Percentiles rank a stretch among this genome's conserved stretches.
These are phyloP conservation scores for Sanghuangporus sanghuang DNA, from an alignment of 1,284 basidiomycete genomes.

Conservation along the genomic window DNA sequence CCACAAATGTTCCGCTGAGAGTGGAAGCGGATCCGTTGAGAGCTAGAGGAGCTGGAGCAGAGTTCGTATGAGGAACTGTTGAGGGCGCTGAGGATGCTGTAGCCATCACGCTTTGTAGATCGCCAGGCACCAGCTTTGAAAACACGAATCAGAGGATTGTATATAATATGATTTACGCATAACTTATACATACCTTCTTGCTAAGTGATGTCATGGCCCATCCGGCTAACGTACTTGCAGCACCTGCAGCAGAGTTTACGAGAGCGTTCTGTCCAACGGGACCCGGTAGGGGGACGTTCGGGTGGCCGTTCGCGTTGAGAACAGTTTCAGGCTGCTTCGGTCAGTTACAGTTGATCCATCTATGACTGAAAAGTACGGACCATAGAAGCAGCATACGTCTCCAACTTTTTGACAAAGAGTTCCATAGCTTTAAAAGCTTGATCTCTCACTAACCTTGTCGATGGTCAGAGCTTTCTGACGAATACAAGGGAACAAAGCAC, in stretches of 20 bases:
- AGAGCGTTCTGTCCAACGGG: slow-evolving; percentile 50
- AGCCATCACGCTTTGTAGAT: slow-evolving; percentile 64
- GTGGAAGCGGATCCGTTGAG: slow-evolving; percentile 18
- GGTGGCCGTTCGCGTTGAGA: slow-evolving; percentile 34
- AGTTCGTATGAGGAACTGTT: slow-evolving; percentile 33
- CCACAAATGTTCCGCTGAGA: neutral
- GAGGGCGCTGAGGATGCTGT: slow-evolving; percentile 25
- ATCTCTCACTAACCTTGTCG: slow-evolving; percentile 75
- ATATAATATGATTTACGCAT: neutral
- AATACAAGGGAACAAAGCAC: slow-evolving; percentile 20
- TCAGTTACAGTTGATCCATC: neutral
- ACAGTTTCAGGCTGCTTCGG: slow-evolving; percentile 63
- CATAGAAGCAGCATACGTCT: slow-evolving; percentile 75
- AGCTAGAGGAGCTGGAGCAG: slow-evolving; percentile 28
- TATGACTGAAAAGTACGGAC: slow-evolving; percentile 36
- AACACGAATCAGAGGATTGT: slow-evolving; percentile 1
- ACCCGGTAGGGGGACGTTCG: slow-evolving; percentile 27
- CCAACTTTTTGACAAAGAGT: slow-evolving; percentile 80
- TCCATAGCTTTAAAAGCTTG: slow-evolving; percentile 92
- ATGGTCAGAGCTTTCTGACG: neutral
- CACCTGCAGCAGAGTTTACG: slow-evolving; percentile 83
- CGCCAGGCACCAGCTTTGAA: slow-evolving; percentile 58
- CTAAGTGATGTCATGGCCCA: slow-evolving; percentile 91
- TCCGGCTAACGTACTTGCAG: slow-evolving; percentile 85
- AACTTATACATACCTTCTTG: slow-evolving; percentile 51